phyloP scores from a whole-genome alignment of 1,284 basidiomycete species.

The Trichosporon coremiiforme region DNA sequence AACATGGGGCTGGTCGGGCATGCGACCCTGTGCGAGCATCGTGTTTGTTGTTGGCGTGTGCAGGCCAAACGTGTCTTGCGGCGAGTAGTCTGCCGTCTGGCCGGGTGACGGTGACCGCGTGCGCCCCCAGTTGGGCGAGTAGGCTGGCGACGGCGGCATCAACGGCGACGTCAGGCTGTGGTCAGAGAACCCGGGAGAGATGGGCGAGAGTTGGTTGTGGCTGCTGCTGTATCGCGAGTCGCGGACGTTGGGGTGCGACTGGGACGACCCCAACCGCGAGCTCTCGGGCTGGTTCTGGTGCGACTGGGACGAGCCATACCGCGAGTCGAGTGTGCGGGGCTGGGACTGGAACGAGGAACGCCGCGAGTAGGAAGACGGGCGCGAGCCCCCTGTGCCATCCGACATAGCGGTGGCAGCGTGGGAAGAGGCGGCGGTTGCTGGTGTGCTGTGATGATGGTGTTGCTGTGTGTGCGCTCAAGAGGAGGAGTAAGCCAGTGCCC shows the following conservation, averaged over 20 bases:
- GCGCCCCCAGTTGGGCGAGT: constrained; percentile 19
- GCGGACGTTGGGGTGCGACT: constrained; percentile 12
- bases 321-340: neutral
- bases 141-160: constrained; percentile 18
- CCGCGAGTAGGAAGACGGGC: constrained; percentile 15
- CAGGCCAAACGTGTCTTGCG: constrained; percentile 29
- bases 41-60: constrained; percentile 23
- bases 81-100: constrained; percentile 21
- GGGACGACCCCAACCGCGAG: neutral
- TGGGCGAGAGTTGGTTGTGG: constrained; percentile 7
- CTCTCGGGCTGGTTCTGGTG: constrained; percentile 5
- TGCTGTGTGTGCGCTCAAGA: neutral
- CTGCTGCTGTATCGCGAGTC: constrained; percentile 18
- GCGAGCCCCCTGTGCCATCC: constrained; percentile 10
- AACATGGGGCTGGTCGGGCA: constrained; percentile 14
- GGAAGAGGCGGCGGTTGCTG: neutral
- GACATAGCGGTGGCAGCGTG: constrained; percentile 9
- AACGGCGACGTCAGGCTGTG: constrained; percentile 12
- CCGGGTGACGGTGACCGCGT: neutral
- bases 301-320: constrained; percentile 11
- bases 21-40: constrained; percentile 10
- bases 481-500: neutral
- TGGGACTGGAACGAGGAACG: constrained; percentile 8
- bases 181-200: constrained; percentile 12
- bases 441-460: neutral